A percentile compares a stretch with the other conserved stretches of the same genome.
Evolutionary conservation across 1,284 basidiomycete species (phyloP).

Genomic region (Fomitopsis schrenkii): DNA sequence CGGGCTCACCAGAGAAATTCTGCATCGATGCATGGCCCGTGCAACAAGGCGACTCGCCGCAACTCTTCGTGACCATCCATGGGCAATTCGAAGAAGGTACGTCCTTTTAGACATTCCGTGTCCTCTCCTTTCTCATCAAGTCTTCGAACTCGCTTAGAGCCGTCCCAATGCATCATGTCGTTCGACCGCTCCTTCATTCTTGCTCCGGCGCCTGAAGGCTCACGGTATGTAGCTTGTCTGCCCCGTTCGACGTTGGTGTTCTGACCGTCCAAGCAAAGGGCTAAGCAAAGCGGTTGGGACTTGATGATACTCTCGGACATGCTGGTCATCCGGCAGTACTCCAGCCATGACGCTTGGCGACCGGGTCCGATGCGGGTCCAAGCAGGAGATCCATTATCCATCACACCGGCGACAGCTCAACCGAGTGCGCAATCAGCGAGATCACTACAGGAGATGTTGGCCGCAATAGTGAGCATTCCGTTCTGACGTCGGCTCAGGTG

Average conservation of each 20-base stretch:
- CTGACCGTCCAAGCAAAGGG: slow-evolving; percentile 38
- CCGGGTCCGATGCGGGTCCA: slow-evolving; percentile 70
- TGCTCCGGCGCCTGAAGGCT: slow-evolving; percentile 75
- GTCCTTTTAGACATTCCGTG: slow-evolving; percentile 23
- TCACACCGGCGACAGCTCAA: slow-evolving; percentile 20
- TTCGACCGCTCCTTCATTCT: slow-evolving; percentile 94
- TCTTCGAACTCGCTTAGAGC: slow-evolving; percentile 18
- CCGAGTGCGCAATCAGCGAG: slow-evolving; percentile 30
- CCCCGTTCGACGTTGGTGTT: not conserved
- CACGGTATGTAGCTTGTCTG: slow-evolving; percentile 53
- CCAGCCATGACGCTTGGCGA: slow-evolving; percentile 76
- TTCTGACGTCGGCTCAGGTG: slow-evolving; percentile 7
- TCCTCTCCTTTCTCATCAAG: not conserved
- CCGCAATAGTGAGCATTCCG: slow-evolving; percentile 48
- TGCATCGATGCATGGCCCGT: slow-evolving; percentile 87
- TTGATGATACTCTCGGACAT: slow-evolving; percentile 89
- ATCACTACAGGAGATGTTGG: slow-evolving; percentile 48
- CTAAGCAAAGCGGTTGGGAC: slow-evolving; percentile 83
- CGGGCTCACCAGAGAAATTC: slow-evolving; percentile 75
- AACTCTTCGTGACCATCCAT: slow-evolving; percentile 82
- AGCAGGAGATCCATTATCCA: slow-evolving; percentile 30
- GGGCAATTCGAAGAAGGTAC: slow-evolving; percentile 90
- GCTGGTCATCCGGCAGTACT: slow-evolving; percentile 80
- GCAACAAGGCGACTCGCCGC: slow-evolving; percentile 53
- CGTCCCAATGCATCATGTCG: slow-evolving; percentile 67